Evolutionary conservation across 2,329 filamentous ascomycete species (phyloP).

Genomic region (Ophiostoma pallidulum): DNA sequence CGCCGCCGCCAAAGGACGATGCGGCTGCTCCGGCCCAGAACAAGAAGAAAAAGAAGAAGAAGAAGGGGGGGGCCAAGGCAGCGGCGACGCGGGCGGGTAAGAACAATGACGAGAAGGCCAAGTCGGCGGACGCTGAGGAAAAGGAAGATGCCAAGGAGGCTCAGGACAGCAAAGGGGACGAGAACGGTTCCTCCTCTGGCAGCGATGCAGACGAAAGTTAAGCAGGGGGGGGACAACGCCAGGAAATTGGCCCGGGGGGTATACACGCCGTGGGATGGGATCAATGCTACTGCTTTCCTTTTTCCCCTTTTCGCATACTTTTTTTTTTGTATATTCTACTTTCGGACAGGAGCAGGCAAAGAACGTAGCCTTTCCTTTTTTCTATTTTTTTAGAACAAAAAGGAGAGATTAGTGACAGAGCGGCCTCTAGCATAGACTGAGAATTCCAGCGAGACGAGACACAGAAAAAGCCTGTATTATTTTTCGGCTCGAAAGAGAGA

Average conservation of each 20-base stretch:
- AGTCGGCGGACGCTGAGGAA: not conserved
- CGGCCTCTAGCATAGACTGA: not conserved
- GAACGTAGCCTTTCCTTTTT: not conserved
- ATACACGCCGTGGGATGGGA: too few relatives aligned
- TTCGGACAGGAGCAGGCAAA: too few relatives aligned
- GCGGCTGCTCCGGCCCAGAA: not conserved
- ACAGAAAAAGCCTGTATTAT: too few relatives aligned
- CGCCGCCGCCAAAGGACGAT: constrained; percentile 3
- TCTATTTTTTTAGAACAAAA: not conserved
- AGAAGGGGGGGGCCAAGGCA: not conserved
- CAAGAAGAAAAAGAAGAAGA: not conserved
- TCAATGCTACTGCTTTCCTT: too few relatives aligned
- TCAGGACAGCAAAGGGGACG: not conserved
- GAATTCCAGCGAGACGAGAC: not conserved
- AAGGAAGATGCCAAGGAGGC: not conserved
- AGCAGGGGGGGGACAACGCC: too few relatives aligned
- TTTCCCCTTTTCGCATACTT: too few relatives aligned
- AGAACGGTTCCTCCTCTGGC: not conserved
- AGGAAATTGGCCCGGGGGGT: too few relatives aligned
- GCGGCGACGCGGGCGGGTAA: not conserved
- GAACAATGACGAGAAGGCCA: not conserved
- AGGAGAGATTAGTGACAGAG: not conserved
- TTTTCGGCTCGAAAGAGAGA: too few relatives aligned
- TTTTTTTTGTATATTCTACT: too few relatives aligned
- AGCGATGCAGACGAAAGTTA: not conserved